Percentiles rank a stretch among this genome's conserved stretches.
phyloP scores from a whole-genome alignment of 139 green algal species.

The Micromonas pusilla region DNA sequence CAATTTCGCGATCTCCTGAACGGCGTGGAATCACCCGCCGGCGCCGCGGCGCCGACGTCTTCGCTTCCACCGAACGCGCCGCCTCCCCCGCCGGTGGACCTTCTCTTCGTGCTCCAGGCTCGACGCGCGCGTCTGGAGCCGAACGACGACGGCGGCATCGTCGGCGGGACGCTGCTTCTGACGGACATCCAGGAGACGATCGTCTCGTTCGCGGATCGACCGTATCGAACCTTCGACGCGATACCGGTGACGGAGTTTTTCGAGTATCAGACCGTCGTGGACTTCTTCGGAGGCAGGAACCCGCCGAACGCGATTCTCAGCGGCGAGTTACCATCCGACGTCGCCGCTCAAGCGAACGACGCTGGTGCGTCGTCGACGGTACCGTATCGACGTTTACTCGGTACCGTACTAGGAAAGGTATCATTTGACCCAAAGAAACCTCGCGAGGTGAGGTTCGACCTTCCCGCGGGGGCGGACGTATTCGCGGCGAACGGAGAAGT shows the following conservation, averaged over 20 bases:
- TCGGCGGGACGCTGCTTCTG: not conserved
- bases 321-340: not conserved
- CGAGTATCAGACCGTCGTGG: not conserved
- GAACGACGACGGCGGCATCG: not conserved
- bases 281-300: not conserved
- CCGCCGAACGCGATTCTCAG: not conserved
- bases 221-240: not conserved
- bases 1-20: too few relatives aligned
- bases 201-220: not conserved
- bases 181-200: not conserved
- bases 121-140: not conserved
- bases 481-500: not conserved
- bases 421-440: not conserved
- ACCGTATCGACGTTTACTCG: not conserved
- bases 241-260: not conserved
- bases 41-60: too few relatives aligned
- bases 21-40: too few relatives aligned
- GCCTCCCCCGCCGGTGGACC: not conserved
- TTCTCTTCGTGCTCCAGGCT: not conserved
- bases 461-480: not conserved
- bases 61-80: too few relatives aligned
- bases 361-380: too few relatives aligned
- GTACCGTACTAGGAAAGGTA: too few relatives aligned
- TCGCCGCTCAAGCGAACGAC: too few relatives aligned
- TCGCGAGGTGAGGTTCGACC: not conserved